These are phyloP conservation scores for Talaromyces funiculosus DNA, from an alignment of 2,329 filamentous ascomycete genomes.

Conservation along the genomic window DNA sequence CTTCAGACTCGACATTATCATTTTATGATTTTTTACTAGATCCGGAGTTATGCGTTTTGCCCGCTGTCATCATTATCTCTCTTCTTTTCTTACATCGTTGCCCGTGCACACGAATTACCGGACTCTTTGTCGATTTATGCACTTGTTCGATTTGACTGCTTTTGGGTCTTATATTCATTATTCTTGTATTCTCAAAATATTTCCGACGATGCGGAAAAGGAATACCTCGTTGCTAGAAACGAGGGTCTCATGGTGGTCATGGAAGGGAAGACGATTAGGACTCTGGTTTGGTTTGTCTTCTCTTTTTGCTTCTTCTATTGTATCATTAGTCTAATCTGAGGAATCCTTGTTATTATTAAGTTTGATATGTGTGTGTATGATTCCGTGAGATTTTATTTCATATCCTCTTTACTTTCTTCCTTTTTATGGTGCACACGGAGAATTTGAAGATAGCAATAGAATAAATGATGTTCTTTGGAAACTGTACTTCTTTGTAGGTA, in stretches of 20 bases:
- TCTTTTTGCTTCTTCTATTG: not conserved
- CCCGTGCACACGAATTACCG: not conserved
- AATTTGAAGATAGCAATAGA: not conserved
- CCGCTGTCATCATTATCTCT: not conserved
- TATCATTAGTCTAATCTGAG: constrained; percentile 1
- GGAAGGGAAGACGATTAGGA: not conserved
- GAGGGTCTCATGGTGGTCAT: not conserved
- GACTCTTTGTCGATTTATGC: not conserved
- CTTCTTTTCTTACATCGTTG: not conserved
- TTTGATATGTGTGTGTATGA: not conserved
- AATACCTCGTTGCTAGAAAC: not conserved
- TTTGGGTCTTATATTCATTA: not conserved
- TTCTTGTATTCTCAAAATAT: not conserved
- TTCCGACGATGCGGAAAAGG: not conserved
- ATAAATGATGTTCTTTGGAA: no score
- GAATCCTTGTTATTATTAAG: not conserved
- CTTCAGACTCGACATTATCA: not conserved
- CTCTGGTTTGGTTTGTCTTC: not conserved
- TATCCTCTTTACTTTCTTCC: not conserved
- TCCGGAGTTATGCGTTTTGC: not conserved
- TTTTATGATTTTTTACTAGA: not conserved
- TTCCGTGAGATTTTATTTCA: not conserved
- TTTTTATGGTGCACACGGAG: not conserved
- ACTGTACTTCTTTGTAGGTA: no score
- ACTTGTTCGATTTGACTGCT: not conserved